phyloP scores from a whole-genome alignment of 345 rosid species.

The Limnanthes douglasii region DNA sequence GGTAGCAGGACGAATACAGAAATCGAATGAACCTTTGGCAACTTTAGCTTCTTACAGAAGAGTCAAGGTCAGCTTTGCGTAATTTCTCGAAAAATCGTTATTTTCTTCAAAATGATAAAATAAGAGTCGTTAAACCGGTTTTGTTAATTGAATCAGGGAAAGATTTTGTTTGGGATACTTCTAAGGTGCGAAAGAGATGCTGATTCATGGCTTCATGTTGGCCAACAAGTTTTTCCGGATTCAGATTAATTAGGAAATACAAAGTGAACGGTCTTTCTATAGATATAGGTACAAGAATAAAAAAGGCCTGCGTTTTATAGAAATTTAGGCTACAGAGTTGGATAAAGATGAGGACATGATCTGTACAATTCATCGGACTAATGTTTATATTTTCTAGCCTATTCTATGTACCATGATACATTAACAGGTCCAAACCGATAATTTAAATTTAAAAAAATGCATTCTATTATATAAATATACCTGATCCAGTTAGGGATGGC shows the following conservation, averaged over 20 bases:
- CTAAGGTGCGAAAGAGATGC: constrained; percentile 17
- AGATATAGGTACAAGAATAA: not conserved
- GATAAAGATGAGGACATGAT: not conserved
- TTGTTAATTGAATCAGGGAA: constrained; percentile 44
- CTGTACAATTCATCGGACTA: too few species aligned
- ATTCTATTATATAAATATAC: too few species aligned
- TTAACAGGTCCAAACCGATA: too few species aligned
- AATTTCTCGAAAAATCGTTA: not conserved
- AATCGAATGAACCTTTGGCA: constrained; percentile 67
- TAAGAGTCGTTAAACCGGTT: constrained; percentile 1
- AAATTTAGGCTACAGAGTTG: constrained; percentile 6
- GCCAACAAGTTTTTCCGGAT: constrained; percentile 41
- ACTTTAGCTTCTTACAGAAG: constrained; percentile 87
- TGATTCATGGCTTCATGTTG: constrained; percentile 36
- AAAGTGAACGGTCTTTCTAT: not conserved
- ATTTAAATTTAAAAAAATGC: too few species aligned
- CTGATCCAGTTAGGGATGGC: too few species aligned
- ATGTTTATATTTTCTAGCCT: too few species aligned
- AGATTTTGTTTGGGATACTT: constrained; percentile 72
- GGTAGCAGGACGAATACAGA: constrained; percentile 42
- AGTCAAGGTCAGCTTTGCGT: constrained; percentile 35
- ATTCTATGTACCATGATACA: too few species aligned
- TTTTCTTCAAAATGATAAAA: not conserved
- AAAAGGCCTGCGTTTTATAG: not conserved
- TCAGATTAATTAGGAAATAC: constrained; percentile 6